phyloP scores from a whole-genome alignment of 805 yeast genomes.

The Pichia gijzeniarum region DNA sequence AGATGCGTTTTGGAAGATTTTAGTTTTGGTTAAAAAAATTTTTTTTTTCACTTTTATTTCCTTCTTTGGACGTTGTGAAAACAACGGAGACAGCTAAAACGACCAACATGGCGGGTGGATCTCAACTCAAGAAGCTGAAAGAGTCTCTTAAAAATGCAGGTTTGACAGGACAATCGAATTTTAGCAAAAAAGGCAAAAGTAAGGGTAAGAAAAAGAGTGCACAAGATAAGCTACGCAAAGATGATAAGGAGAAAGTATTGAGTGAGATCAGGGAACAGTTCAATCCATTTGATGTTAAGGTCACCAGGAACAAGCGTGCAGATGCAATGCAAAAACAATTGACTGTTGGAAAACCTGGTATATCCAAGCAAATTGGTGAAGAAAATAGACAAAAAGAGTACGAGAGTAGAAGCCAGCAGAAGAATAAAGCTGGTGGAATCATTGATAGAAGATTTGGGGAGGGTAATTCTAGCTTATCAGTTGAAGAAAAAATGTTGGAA shows the following conservation, averaged over 20 bases:
- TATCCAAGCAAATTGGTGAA: slow-evolving; percentile 63
- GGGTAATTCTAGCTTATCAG: slow-evolving; percentile 57
- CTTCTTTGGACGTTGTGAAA: no score
- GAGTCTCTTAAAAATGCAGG: slow-evolving; percentile 74
- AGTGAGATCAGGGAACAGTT: slow-evolving; percentile 69
- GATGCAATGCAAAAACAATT: slow-evolving; percentile 38
- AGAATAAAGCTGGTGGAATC: slow-evolving; percentile 72
- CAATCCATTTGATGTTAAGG: slow-evolving; percentile 82
- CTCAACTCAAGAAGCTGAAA: slow-evolving; percentile 79
- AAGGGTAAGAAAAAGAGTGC: slow-evolving; percentile 41
- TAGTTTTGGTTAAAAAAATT: not conserved
- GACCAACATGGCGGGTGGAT: slow-evolving; percentile 50
- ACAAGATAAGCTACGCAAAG: slow-evolving; percentile 62
- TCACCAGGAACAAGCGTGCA: slow-evolving; percentile 57
- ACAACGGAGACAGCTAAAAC: not conserved
- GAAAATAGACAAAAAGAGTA: slow-evolving; percentile 55
- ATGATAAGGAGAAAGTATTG: slow-evolving; percentile 54
- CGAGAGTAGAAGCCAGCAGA: slow-evolving; percentile 53
- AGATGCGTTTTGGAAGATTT: not conserved
- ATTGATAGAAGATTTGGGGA: slow-evolving; percentile 93
- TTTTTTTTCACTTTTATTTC: not conserved
- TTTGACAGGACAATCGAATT: slow-evolving; percentile 76
- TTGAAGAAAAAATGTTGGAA: slow-evolving; percentile 91
- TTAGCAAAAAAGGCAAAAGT: slow-evolving; percentile 38
- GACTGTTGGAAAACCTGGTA: slow-evolving; percentile 63